A percentile compares a stretch with the other conserved stretches of the same genome.
Conservation (phyloP, 768 basidiomycete genomes). For the Pluteus cervinus region DNA sequence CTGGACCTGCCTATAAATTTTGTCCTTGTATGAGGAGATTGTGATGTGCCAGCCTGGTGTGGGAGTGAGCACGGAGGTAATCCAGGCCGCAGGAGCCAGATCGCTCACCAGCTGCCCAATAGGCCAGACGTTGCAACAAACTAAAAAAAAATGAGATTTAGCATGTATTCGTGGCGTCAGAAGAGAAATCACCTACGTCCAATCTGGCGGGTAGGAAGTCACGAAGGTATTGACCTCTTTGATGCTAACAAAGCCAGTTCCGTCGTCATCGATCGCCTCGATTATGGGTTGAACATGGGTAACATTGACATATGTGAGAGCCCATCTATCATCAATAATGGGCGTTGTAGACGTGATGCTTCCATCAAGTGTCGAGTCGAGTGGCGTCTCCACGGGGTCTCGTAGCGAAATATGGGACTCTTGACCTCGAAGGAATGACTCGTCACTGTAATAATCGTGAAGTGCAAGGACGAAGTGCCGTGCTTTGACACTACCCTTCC, state of each 20-base stretch:
- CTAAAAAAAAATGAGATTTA: conserved; percentile 9
- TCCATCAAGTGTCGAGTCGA: conserved; percentile 16
- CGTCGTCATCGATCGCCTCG: conserved; percentile 36
- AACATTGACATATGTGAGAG: conserved; percentile 31
- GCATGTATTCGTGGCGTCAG: background rate
- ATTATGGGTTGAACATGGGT: conserved; percentile 34
- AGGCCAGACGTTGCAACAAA: conserved; percentile 30
- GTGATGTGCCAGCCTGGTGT: conserved; percentile 29
- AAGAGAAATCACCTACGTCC: conserved; percentile 24
- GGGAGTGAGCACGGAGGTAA: background rate
- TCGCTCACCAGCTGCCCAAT: conserved; percentile 30
- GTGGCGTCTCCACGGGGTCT: conserved; percentile 5
- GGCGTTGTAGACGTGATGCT: too few species aligned
- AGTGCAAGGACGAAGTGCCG: conserved; percentile 4
- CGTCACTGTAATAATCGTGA: too few species aligned
- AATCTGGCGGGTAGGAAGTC: conserved; percentile 22
- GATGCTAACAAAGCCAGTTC: conserved; percentile 33
- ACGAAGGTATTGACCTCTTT: conserved; percentile 36
- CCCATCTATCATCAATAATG: conserved; percentile 36
- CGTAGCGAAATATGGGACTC: conserved; percentile 8
- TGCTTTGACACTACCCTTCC: conserved; percentile 18
- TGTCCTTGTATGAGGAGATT: conserved; percentile 26
- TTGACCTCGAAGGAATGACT: background rate
- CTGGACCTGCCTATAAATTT: conserved; percentile 25
- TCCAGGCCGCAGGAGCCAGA: background rate